A percentile compares a stretch with the other conserved stretches of the same genome.
Evolutionary conservation across 23 red algal genomes (phyloP).

Genomic region (Cyanidium caldarium): DNA sequence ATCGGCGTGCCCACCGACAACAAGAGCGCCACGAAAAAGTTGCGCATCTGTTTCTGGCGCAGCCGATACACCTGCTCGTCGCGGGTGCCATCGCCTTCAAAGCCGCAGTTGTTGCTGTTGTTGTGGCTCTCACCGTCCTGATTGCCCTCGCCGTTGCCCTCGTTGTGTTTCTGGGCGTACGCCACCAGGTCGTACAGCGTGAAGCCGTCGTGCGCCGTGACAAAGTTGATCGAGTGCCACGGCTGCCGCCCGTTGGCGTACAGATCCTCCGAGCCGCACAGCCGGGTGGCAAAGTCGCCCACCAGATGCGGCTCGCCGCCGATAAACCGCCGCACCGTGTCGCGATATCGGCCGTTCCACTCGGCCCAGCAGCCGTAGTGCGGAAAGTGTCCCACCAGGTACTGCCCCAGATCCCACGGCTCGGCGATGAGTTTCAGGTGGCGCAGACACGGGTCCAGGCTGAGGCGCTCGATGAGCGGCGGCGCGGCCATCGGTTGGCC

Average conservation of each 20-base stretch:
- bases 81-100: slow-evolving; percentile 43
- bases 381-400: slow-evolving; percentile 88
- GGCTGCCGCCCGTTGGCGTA: slow-evolving; percentile 48
- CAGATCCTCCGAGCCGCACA: slow-evolving; percentile 84
- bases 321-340: slow-evolving; percentile 70
- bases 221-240: slow-evolving; percentile 97
- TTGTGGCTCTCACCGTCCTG: slow-evolving; percentile 85
- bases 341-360: slow-evolving; percentile 96
- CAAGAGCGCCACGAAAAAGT: slow-evolving; percentile 54
- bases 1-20: slow-evolving; percentile 80
- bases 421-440: slow-evolving; percentile 94
- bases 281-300: slow-evolving; percentile 70
- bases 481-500: slow-evolving; percentile 32
- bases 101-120: slow-evolving; percentile 84
- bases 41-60: slow-evolving; percentile 34
- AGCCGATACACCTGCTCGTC: slow-evolving; percentile 13
- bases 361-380: slow-evolving; percentile 88
- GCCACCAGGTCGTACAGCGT: slow-evolving; percentile 72
- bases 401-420: slow-evolving; percentile 86
- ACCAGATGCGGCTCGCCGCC: slow-evolving; percentile 38
- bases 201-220: slow-evolving; percentile 95
- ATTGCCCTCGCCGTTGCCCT: slow-evolving; percentile 73
- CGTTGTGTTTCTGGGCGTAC: slow-evolving; percentile 87
- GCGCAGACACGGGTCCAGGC: slow-evolving; percentile 51
- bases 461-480: slow-evolving; percentile 58